Base-by-base conservation (phyloP, 2,329 filamentous ascomycete species). In the Venturia pyrina region DNA sequence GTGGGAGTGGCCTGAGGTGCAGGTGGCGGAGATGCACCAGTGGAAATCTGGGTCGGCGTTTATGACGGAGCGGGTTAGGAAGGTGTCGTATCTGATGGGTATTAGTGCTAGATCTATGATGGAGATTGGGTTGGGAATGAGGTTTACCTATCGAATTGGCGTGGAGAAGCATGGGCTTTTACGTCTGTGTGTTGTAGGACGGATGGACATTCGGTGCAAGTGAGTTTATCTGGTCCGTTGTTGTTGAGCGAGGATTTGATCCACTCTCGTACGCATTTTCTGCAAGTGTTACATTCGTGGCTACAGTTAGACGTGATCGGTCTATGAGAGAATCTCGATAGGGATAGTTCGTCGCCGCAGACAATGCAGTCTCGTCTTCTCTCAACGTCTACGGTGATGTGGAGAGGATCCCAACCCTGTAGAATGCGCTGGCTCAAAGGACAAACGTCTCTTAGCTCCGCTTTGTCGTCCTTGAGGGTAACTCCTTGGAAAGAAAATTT, bases 181-280 rank as follows among this genome's bases (percentile, higher is more conserved):
- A 64, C 40, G 44, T 64, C 62, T 21, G 24, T 24, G 44, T 64
- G 44, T 37, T 57, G 62, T 6, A 64, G 62, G 15, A 57, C 7
- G 3, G 62, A 24, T 37, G 40, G 28, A 57, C 44, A 57, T 24
- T 64, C 48, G 7, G 28, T 48, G 10, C 62, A 64, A 40, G 43
- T 34, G 19, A 64, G 44, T n/a, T 64, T 50, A 19, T 64, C 28
- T 46, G 19, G 48, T 44, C 44, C 44, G 40, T 48, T 34, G 32
- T 21, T 57, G 8, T 64, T 40, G 62, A 64, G 62, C 13, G 40
- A 19, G 8, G 44, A 50, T 44, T 40, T 56, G 28, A 64, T 64
- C 44, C 62, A 64, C 11, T 43, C 32, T 50, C 40, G 5, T 32
- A 64, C 32, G 17, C 62, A 64, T 34, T 56, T 50, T 40, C 44